A percentile compares a stretch with the other conserved stretches of the same genome.
Evolutionary conservation across 1,284 basidiomycete genomes (phyloP).

Genomic region (Calocybe gambosa): DNA sequence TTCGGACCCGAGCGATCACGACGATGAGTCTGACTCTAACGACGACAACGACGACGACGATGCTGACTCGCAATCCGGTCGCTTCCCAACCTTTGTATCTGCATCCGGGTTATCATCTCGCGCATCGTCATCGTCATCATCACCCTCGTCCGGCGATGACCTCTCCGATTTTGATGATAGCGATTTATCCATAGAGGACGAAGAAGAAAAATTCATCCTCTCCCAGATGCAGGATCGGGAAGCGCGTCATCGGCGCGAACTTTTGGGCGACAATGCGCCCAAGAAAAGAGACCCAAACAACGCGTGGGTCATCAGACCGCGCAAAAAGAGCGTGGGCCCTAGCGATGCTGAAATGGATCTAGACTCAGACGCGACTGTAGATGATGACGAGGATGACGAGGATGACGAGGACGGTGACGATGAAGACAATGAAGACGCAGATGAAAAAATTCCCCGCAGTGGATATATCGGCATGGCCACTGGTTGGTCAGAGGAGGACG

Average conservation of each 20-base stretch:
- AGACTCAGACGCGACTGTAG: slow-evolving; percentile 47
- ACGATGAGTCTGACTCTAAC: slow-evolving; percentile 25
- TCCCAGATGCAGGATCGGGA: slow-evolving; percentile 38
- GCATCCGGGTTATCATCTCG: slow-evolving; percentile 48
- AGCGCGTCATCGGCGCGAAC: slow-evolving; percentile 46
- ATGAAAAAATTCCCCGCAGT: slow-evolving; percentile 36
- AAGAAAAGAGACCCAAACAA: slow-evolving; percentile 43
- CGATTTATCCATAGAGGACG: slow-evolving; percentile 52
- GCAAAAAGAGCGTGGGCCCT: slow-evolving; percentile 60
- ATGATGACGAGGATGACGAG: slow-evolving; percentile 44
- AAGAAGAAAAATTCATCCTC: slow-evolving; percentile 57
- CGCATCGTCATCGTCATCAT: slow-evolving; percentile 22
- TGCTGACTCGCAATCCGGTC: slow-evolving; percentile 31
- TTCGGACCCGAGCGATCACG: slow-evolving; percentile 33
- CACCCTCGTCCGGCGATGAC: slow-evolving; percentile 32
- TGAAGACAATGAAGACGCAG: slow-evolving; percentile 38
- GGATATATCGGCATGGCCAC: slow-evolving; percentile 55
- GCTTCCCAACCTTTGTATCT: slow-evolving; percentile 65
- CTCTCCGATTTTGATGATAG: slow-evolving; percentile 36
- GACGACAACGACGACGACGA: slow-evolving; percentile 21
- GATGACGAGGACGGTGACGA: slow-evolving; percentile 35
- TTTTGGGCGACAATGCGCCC: slow-evolving; percentile 45
- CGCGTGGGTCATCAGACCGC: slow-evolving; percentile 62
- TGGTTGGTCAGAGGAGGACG: slow-evolving; percentile 70
- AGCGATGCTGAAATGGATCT: slow-evolving; percentile 54